Conservation (phyloP, 2,329 filamentous ascomycete genomes). For the Colletotrichum lini region DNA sequence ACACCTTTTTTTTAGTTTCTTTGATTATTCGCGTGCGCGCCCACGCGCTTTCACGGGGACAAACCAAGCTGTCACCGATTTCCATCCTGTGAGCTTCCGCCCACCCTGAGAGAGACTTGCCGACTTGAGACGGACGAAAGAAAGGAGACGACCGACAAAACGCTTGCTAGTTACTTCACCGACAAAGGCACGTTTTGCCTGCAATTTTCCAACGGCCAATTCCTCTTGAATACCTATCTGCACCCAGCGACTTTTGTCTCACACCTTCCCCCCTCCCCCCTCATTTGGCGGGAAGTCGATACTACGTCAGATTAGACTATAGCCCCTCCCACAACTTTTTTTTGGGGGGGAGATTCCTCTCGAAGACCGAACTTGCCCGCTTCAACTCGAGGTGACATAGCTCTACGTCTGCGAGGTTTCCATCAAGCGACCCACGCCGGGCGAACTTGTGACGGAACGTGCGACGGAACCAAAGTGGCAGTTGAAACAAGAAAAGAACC, state of each 20-base stretch:
- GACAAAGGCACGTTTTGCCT: neutral
- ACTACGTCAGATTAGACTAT: constrained; percentile 34
- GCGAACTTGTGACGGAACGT: constrained; percentile 27
- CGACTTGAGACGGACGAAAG: constrained; percentile 13
- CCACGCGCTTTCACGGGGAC: constrained; percentile 10
- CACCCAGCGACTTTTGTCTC: constrained; percentile 21
- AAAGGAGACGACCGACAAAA: neutral
- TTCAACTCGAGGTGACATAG: neutral
- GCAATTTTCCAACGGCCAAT: constrained; percentile 2
- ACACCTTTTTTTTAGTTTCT: neutral
- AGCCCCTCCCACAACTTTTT: constrained; percentile 33
- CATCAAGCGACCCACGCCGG: constrained; percentile 12
- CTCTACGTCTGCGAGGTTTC: constrained; percentile 10
- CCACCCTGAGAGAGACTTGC: neutral
- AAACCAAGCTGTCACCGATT: constrained; percentile 24
- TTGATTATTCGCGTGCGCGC: constrained; percentile 13
- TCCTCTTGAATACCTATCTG: constrained; percentile 10
- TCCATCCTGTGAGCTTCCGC: constrained; percentile 9
- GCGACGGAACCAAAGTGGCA: constrained; percentile 15
- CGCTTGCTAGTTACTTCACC: neutral
- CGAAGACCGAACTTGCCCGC: constrained; percentile 1
- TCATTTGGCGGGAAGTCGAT: constrained; percentile 25
- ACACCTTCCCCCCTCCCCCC: constrained; percentile 15
- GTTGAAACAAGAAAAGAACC: constrained; percentile 8
- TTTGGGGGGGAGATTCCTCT: neutral